phyloP scores from a whole-genome alignment of 2,329 filamentous ascomycete species.

The Monosporascus sp. region DNA sequence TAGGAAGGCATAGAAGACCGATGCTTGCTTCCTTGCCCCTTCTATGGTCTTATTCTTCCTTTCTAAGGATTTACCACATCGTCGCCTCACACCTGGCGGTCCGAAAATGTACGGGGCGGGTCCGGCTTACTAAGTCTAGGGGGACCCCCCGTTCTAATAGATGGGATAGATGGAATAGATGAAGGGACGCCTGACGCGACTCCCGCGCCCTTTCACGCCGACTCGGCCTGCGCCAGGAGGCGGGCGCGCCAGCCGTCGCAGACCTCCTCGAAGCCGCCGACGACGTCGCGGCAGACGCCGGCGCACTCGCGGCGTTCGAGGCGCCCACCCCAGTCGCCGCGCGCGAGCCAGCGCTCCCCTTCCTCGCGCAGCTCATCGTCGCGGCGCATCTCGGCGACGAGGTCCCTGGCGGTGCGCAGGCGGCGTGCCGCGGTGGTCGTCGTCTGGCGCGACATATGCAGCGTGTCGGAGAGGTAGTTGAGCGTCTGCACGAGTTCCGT shows the following conservation, averaged over 20 bases:
- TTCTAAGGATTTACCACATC: too few relatives aligned
- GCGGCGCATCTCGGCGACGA: slow-evolving; percentile 76
- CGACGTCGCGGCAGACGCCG: slow-evolving; percentile 77
- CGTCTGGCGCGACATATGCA: slow-evolving; percentile 91
- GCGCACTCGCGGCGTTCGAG: slow-evolving; percentile 76
- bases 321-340: slow-evolving; percentile 76
- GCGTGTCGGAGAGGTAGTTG: slow-evolving; percentile 79
- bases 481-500: slow-evolving; percentile 72
- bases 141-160: background rate
- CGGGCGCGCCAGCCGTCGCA: slow-evolving; percentile 80
- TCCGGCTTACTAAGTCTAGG: too few relatives aligned
- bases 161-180: background rate
- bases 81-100: too few relatives aligned
- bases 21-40: too few relatives aligned
- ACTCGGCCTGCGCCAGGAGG: slow-evolving; percentile 60
- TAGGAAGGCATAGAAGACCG: too few relatives aligned
- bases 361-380: slow-evolving; percentile 81
- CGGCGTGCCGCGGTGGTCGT: slow-evolving; percentile 76
- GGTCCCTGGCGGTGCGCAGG: slow-evolving; percentile 74
- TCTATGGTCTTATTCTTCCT: too few relatives aligned
- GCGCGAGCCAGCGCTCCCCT: slow-evolving; percentile 74
- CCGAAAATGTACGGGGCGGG: too few relatives aligned
- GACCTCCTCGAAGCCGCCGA: slow-evolving; percentile 86
- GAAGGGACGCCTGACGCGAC: background rate
- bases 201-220: slow-evolving; percentile 17